Conservation (phyloP, 2,329 filamentous ascomycete species). For the Blastomyces percursus region DNA sequence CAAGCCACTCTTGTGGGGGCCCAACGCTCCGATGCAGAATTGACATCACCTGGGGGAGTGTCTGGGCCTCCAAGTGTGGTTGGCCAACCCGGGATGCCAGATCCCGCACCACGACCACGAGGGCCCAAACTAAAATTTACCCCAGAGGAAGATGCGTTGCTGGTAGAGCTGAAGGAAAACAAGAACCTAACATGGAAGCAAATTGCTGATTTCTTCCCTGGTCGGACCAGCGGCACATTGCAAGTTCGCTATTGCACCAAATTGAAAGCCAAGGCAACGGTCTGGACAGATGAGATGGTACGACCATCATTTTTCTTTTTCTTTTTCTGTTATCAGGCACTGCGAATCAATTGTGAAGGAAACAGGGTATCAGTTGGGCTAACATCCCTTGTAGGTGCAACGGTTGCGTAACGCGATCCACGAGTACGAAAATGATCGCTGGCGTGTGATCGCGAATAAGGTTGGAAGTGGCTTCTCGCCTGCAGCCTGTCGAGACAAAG, state of each 20-base stretch:
- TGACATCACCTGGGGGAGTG: constrained; percentile 32
- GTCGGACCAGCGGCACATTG: constrained; percentile 75
- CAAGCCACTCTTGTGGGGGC: constrained; percentile 56
- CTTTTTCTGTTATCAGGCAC: constrained; percentile 4
- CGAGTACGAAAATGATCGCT: constrained; percentile 55
- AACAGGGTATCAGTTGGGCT: constrained; percentile 1
- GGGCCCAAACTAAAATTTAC: constrained; percentile 92
- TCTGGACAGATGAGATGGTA: constrained; percentile 92
- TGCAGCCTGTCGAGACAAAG: constrained; percentile 73
- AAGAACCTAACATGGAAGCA: constrained; percentile 96
- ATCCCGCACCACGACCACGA: constrained; percentile 65
- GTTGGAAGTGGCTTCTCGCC: constrained; percentile 84
- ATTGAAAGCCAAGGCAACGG: constrained; percentile 82
- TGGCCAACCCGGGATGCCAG: constrained; percentile 76
- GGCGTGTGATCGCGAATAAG: constrained; percentile 84
- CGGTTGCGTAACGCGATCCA: constrained; percentile 30
- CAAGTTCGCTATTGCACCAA: constrained; percentile 95
- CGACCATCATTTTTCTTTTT: constrained; percentile 7
- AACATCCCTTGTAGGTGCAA: constrained; percentile 23
- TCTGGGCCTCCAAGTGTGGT: constrained; percentile 72
- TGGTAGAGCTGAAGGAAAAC: constrained; percentile 87
- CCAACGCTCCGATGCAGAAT: constrained; percentile 50
- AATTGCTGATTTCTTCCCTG: constrained; percentile 92
- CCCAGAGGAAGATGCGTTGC: constrained; percentile 74
- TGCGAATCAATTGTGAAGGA: constrained; percentile 1